Base-by-base conservation (phyloP, 2,329 filamentous ascomycete genomes). In the Aspergillus sp. region DNA sequence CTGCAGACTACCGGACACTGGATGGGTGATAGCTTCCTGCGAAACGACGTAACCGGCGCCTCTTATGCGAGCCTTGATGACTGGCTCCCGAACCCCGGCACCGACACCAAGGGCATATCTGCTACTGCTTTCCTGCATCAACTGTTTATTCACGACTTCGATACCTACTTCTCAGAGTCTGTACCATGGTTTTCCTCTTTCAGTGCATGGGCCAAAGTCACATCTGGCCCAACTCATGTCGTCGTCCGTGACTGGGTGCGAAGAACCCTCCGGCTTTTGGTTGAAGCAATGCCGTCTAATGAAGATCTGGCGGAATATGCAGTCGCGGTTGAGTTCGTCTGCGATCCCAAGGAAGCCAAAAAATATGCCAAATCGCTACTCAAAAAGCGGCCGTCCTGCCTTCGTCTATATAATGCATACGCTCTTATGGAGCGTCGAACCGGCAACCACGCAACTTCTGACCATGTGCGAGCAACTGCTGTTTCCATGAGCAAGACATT, bases 351-450 rank as follows among this genome's bases (percentile, higher is more conserved):
- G 1, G 80, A 77, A 2, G 85, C 87, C 28, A 89, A 86, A 66
- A 96, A 92, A 71, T 81, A 84, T 7, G 91, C 92, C 0, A 96
- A 92, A 69, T 77, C 78, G 7, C 79, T 96, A 0, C 76, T 97
- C n/a, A 94, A 91, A 71, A 83, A 82, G 52, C 85, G 86, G 59
- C 81, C 88, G 0, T 81, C 85, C 1, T 89, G 87, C 67, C 74
- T 91, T 3, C 80, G 82, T 15, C 80, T 97, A 0, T 97, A 96
- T 76, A 90, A 92, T 67, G 87, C 88, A 0, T 96, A 94, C 71
- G 91, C 90, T 0, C 77, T 92, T 15, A 86, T 92, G 3, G 91
- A 96, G 74, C 82, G 78, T 66, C 79, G 81, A 1, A 83, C 83
- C 31, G 85, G 83, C 0, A 88, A 89, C 25, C 67, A 72, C 1